Conservation (phyloP, 371 early-diverging fungal species). For the Neoconidiobolus thromboides region DNA sequence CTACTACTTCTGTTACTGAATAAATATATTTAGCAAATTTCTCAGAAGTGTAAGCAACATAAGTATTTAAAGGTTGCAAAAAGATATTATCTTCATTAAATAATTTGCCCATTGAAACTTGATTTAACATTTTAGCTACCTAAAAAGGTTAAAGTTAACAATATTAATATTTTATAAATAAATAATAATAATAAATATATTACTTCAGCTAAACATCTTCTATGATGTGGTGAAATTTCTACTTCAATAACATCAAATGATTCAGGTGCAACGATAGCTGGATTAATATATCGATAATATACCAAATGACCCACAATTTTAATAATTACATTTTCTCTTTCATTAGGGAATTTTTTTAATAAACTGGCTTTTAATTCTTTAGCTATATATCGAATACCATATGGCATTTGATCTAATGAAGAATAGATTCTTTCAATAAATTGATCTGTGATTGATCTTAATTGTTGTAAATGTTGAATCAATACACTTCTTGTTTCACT, state of each 20-base stretch:
- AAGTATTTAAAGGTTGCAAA: constrained; percentile 57
- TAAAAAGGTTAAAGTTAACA: constrained; percentile 7
- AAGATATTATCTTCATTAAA: constrained; percentile 49
- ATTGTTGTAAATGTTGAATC: constrained; percentile 46
- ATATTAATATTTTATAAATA: neutral
- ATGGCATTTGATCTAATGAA: constrained; percentile 78
- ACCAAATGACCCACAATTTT: constrained; percentile 83
- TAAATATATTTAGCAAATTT: constrained; percentile 57
- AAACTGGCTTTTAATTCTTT: constrained; percentile 61
- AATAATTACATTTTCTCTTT: constrained; percentile 54
- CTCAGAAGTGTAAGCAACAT: constrained; percentile 48
- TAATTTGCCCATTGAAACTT: constrained; percentile 64
- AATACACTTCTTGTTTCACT: constrained; percentile 66
- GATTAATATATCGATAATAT: constrained; percentile 93
- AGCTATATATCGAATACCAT: constrained; percentile 89
- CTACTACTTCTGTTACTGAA: constrained; percentile 54
- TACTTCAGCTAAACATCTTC: constrained; percentile 84
- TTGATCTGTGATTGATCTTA: constrained; percentile 57
- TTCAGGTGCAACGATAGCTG: constrained; percentile 93
- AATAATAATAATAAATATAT: neutral
- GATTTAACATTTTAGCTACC: constrained; percentile 81
- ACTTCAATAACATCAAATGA: constrained; percentile 85
- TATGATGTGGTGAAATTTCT: constrained; percentile 61
- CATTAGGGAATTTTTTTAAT: constrained; percentile 59
- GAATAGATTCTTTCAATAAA: constrained; percentile 62